These are phyloP conservation scores for Prunus dulcis DNA, from an alignment of 306 rosid genomes.

Conservation along the genomic window DNA sequence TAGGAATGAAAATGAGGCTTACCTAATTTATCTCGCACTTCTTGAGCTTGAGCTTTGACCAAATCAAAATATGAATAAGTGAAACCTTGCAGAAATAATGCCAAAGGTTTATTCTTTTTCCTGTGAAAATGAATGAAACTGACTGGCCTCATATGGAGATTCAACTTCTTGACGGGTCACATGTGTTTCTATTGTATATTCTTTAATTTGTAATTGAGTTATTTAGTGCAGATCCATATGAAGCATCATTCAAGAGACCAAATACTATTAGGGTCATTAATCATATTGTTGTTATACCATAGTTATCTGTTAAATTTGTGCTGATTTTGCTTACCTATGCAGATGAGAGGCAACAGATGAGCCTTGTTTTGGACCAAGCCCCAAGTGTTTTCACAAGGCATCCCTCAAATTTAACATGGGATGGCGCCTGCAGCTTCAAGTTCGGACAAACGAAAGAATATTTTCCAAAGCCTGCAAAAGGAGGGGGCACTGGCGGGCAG, in stretches of 20 bases:
- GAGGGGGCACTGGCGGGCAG: constrained; percentile 21
- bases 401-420: constrained; percentile 47
- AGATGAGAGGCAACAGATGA: constrained; percentile 59
- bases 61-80: not conserved
- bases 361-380: constrained; percentile 29
- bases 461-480: constrained; percentile 45
- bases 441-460: constrained; percentile 55
- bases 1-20: not conserved
- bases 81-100: not conserved
- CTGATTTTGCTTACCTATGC: constrained; percentile 9
- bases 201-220: too few species aligned
- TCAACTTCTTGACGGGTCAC: not conserved
- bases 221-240: too few species aligned
- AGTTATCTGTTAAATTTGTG: not conserved
- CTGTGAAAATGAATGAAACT: not conserved
- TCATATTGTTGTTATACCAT: not conserved
- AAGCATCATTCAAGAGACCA: too few species aligned
- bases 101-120: not conserved
- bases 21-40: not conserved
- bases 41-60: not conserved
- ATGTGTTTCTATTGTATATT: not conserved
- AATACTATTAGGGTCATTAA: not conserved
- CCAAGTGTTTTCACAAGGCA: constrained; percentile 39
- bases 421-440: constrained; percentile 30
- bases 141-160: not conserved